Conservation (phyloP, 768 basidiomycete genomes). For the Lentinula detonsa region DNA sequence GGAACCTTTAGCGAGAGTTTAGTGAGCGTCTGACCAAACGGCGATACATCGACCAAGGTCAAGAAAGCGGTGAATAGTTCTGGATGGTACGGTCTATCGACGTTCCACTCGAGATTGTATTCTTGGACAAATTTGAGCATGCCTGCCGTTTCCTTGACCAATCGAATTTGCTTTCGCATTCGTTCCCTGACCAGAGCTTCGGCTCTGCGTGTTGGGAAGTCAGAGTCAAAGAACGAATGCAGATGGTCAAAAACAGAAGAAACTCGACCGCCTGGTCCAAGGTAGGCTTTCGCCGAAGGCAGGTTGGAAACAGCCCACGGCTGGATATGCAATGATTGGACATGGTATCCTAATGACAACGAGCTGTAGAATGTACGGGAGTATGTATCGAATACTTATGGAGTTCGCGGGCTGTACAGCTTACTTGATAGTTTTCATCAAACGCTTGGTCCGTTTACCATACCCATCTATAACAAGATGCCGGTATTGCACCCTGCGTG, state of each 20-base stretch:
- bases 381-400: not conserved
- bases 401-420: constrained; percentile 4
- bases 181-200: constrained; percentile 18
- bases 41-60: constrained; percentile 18
- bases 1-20: constrained; percentile 35
- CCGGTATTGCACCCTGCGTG: constrained; percentile 19
- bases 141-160: constrained; percentile 25
- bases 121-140: constrained; percentile 26
- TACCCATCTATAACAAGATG: constrained; percentile 17
- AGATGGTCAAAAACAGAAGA: not conserved
- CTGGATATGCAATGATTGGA: constrained; percentile 27
- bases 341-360: constrained; percentile 20
- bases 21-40: constrained; percentile 24
- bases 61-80: constrained; percentile 33
- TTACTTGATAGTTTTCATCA: constrained; percentile 18
- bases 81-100: constrained; percentile 23
- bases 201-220: not conserved
- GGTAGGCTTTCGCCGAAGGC: not conserved
- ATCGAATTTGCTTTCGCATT: constrained; percentile 28
- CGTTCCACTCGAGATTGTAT: constrained; percentile 36
- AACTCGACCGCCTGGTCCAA: not conserved
- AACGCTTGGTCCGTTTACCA: constrained; percentile 22
- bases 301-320: constrained; percentile 30
- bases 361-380: constrained; percentile 14
- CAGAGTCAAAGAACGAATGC: constrained; percentile 3